Evolutionary conservation across 148 eudicot genomes (phyloP).

Genomic region (Selenicereus undatus): DNA sequence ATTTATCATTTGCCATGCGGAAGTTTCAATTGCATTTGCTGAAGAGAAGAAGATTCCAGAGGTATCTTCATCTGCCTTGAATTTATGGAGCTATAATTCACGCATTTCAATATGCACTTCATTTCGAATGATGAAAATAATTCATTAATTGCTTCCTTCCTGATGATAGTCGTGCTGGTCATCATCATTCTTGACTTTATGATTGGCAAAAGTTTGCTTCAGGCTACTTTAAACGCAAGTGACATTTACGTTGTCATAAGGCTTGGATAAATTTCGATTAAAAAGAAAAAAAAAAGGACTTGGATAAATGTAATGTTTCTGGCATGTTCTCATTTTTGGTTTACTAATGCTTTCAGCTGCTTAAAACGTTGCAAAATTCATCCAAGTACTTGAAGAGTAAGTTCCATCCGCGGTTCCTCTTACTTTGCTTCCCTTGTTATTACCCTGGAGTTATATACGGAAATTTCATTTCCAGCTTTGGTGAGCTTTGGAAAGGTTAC

Average conservation of each 20-base stretch:
- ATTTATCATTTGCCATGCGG: slow-evolving; percentile 84
- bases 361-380: slow-evolving; percentile 66
- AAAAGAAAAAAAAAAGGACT: too few relatives aligned
- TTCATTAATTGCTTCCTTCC: not conserved
- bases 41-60: slow-evolving; percentile 94
- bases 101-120: not conserved
- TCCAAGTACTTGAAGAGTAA: slow-evolving; percentile 70
- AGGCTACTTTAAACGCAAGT: not conserved
- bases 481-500: slow-evolving; percentile 93
- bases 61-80: slow-evolving; percentile 35
- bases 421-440: not conserved
- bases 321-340: not conserved
- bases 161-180: not conserved
- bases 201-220: not conserved
- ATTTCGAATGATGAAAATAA: not conserved
- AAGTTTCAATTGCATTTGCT: slow-evolving; percentile 75
- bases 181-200: not conserved
- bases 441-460: not conserved
- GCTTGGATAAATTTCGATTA: slow-evolving; percentile 8
- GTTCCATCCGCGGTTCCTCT: slow-evolving; percentile 24
- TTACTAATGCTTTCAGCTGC: slow-evolving; percentile 54
- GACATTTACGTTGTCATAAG: not conserved
- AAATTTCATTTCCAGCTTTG: slow-evolving; percentile 49
- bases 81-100: not conserved
- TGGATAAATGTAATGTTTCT: slow-evolving; percentile 7